Percentiles rank a stretch among this genome's conserved stretches.
phyloP scores from a whole-genome alignment of 2,329 filamentous ascomycete genomes.

The Cladosporium oxysporum region DNA sequence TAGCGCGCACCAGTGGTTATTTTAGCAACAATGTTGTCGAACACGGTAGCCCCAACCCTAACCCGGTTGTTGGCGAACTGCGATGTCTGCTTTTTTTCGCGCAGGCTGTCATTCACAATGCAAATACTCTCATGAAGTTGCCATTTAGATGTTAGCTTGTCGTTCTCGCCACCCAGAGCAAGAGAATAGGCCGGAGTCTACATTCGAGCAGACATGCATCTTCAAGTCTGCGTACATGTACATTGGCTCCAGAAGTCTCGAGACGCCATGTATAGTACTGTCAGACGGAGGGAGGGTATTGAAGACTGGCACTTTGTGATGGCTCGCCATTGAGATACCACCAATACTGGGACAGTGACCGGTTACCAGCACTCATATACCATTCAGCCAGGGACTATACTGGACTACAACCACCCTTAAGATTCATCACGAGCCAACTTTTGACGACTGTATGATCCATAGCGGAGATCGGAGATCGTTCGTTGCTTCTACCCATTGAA shows the following conservation, averaged over 20 bases:
- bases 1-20: background rate
- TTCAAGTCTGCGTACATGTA: background rate
- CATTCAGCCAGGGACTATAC: background rate
- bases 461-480: background rate
- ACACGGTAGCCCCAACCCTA: background rate
- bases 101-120: background rate
- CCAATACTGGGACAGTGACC: background rate
- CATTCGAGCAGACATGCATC: background rate
- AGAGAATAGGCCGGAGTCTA: background rate
- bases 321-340: background rate
- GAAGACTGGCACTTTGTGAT: too few relatives aligned
- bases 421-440: background rate
- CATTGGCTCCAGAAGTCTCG: background rate
- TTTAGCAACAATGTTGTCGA: background rate
- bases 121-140: background rate
- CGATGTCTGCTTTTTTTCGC: background rate
- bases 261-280: background rate
- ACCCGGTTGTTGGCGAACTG: background rate
- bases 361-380: background rate
- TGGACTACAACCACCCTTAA: background rate
- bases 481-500: background rate
- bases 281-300: background rate
- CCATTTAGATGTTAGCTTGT: background rate
- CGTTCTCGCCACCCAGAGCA: background rate
- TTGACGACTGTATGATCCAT: background rate